Conservation (phyloP, 805 yeast genomes). For the Yamadazyma nakazawae region DNA sequence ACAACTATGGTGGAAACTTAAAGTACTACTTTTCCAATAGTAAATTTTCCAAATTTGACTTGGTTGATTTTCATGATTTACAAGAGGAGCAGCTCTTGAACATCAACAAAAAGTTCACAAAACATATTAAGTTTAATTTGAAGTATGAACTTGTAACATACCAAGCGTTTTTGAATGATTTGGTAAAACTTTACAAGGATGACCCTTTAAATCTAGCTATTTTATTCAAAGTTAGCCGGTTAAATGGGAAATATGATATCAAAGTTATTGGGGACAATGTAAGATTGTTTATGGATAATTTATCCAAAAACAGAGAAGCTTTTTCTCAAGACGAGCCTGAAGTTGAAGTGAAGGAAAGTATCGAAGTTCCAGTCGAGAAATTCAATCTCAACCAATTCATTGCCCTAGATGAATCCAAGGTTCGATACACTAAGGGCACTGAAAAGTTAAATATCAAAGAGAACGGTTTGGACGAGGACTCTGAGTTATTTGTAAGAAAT, state of each 20-base stretch:
- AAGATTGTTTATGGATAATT: constrained; percentile 7
- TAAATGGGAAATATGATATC: not conserved
- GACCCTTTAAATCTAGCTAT: constrained; percentile 9
- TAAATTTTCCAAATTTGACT: constrained; percentile 4
- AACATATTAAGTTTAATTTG: constrained; percentile 1
- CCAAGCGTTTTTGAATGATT: constrained; percentile 1
- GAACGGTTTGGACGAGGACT: constrained; percentile 8
- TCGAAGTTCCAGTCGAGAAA: constrained; percentile 14
- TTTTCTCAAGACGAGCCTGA: constrained; percentile 4
- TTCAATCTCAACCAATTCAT: constrained; percentile 20
- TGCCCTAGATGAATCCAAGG: not conserved
- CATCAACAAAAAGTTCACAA: constrained; percentile 5
- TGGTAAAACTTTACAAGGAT: constrained; percentile 1
- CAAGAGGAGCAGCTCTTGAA: constrained; percentile 4
- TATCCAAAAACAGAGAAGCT: constrained; percentile 7
- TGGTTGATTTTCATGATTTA: constrained; percentile 12
- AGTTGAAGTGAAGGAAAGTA: constrained; percentile 6
- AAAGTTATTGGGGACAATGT: constrained; percentile 5
- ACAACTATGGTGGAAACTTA: not conserved
- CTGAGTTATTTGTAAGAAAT: constrained; percentile 14
- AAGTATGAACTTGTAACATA: constrained; percentile 6
- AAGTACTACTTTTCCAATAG: constrained; percentile 5
- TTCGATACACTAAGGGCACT: constrained; percentile 2
- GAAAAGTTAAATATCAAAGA: constrained; percentile 9
- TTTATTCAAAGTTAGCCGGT: constrained; percentile 1